Percentiles rank a stretch among this genome's conserved stretches.
phyloP scores from a whole-genome alignment of 805 yeast genomes.

The Vanderwaltozyma verrucispora region DNA sequence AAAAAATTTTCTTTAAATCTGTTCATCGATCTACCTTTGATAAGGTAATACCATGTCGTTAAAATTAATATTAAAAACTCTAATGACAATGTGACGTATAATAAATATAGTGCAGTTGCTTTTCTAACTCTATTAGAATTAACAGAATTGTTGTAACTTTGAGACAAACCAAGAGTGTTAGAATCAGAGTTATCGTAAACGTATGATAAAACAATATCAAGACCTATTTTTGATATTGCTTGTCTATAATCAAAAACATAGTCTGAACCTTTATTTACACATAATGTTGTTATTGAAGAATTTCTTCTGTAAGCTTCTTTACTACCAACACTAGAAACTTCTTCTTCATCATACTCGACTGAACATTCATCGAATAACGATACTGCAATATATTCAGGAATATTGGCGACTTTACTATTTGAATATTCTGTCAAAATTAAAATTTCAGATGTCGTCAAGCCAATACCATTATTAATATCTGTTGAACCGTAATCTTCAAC shows the following conservation, averaged over 20 bases:
- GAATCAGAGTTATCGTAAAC: conserved; percentile 15
- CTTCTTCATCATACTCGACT: background rate
- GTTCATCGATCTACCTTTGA: conserved; percentile 19
- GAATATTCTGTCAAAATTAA: conserved; percentile 20
- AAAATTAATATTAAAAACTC: conserved; percentile 8
- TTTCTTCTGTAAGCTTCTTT: too few relatives aligned
- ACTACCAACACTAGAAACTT: background rate
- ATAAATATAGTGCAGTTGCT: conserved; percentile 9
- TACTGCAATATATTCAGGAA: conserved; percentile 21
- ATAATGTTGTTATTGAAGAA: background rate
- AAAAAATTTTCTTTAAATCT: conserved; percentile 13
- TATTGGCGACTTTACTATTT: conserved; percentile 13
- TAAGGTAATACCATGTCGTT: conserved; percentile 20
- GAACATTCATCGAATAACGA: conserved; percentile 21
- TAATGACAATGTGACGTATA: conserved; percentile 9
- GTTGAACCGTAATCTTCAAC: conserved; percentile 18
- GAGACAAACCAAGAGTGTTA: background rate
- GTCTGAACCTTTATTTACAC: background rate
- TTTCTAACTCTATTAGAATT: conserved; percentile 6
- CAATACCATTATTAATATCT: conserved; percentile 22
- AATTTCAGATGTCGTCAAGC: conserved; percentile 25
- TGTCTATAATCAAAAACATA: conserved; percentile 24
- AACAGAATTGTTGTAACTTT: conserved; percentile 11
- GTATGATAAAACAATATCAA: conserved; percentile 22
- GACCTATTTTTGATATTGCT: conserved; percentile 14